A percentile compares a stretch with the other conserved stretches of the same genome.
These are phyloP conservation scores for Cucurbitaria berberidis DNA, from an alignment of 2,329 filamentous ascomycete species.

Conservation along the genomic window DNA sequence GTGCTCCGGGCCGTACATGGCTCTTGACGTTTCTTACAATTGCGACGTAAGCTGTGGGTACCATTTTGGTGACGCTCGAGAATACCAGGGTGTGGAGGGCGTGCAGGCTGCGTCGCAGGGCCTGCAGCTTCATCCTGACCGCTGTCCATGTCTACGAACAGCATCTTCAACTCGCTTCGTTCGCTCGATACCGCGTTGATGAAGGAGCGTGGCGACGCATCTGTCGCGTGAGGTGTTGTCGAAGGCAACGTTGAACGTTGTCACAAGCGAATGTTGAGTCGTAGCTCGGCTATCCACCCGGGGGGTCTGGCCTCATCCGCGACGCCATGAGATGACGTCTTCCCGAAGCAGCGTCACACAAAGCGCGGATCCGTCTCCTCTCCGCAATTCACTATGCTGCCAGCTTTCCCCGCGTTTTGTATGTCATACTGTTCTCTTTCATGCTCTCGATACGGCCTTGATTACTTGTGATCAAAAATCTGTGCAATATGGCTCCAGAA, in stretches of 20 bases:
- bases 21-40: not conserved
- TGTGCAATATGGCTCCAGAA: slow-evolving; percentile 8
- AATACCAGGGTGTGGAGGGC: not conserved
- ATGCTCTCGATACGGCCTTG: not conserved
- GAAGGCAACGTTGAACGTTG: not conserved
- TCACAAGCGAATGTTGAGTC: slow-evolving; percentile 21
- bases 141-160: too few relatives aligned
- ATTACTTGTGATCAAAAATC: not conserved
- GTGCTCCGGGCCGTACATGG: slow-evolving; percentile 21
- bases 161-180: not conserved
- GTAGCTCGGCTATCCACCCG: slow-evolving; percentile 24
- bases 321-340: slow-evolving; percentile 31
- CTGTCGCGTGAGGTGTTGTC: not conserved
- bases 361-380: slow-evolving; percentile 27
- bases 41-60: not conserved
- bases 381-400: slow-evolving; percentile 26
- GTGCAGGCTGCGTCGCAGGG: too few relatives aligned
- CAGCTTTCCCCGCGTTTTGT: slow-evolving; percentile 31
- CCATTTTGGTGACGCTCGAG: not conserved
- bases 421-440: not conserved
- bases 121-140: too few relatives aligned
- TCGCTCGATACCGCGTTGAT: not conserved
- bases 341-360: slow-evolving; percentile 14
- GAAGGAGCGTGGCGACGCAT: not conserved
- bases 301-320: slow-evolving; percentile 13